A percentile compares a stretch with the other conserved stretches of the same genome.
Evolutionary conservation across 495 filamentous ascomycete genomes (phyloP).

Genomic region (Opeltia flavorubescens): DNA sequence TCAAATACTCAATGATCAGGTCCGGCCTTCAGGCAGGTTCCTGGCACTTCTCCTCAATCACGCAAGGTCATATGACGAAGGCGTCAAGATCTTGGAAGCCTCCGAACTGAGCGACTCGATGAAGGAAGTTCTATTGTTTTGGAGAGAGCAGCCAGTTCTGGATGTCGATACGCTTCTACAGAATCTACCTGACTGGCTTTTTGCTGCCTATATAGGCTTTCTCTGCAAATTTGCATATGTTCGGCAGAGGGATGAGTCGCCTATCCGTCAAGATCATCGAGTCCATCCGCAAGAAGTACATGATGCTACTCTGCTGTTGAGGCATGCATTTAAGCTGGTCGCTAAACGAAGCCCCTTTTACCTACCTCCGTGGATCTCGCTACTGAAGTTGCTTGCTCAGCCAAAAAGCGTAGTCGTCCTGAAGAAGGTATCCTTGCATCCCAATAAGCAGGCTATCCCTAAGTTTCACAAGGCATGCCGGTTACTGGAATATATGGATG

Average conservation of each 20-base stretch:
- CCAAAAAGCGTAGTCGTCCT: not conserved
- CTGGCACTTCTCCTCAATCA: constrained; percentile 34
- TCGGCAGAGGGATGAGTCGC: too few relatives aligned
- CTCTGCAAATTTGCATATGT: constrained; percentile 25
- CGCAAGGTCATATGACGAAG: constrained; percentile 24
- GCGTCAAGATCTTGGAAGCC: constrained; percentile 27
- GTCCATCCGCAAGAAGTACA: too few relatives aligned
- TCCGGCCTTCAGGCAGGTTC: constrained; percentile 29
- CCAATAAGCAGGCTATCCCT: constrained; percentile 2
- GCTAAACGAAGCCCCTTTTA: constrained; percentile 2
- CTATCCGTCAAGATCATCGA: too few relatives aligned
- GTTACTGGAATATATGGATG: constrained; percentile 25
- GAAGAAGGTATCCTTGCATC: not conserved
- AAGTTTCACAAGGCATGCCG: constrained; percentile 5
- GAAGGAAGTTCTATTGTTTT: constrained; percentile 16
- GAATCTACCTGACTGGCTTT: constrained; percentile 20
- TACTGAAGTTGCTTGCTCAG: constrained; percentile 9
- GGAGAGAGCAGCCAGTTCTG: constrained; percentile 6
- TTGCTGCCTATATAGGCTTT: constrained; percentile 35
- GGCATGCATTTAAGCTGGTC: constrained; percentile 11
- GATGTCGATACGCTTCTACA: not conserved
- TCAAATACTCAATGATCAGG: constrained; percentile 34
- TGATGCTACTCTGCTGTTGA: too few relatives aligned
- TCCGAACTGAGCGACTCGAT: constrained; percentile 23
- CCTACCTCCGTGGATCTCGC: constrained; percentile 16